A percentile compares a stretch with the other conserved stretches of the same genome.
Evolutionary conservation across 2,329 filamentous ascomycete species (phyloP).

Genomic region (Hymenoscyphus infarciens): DNA sequence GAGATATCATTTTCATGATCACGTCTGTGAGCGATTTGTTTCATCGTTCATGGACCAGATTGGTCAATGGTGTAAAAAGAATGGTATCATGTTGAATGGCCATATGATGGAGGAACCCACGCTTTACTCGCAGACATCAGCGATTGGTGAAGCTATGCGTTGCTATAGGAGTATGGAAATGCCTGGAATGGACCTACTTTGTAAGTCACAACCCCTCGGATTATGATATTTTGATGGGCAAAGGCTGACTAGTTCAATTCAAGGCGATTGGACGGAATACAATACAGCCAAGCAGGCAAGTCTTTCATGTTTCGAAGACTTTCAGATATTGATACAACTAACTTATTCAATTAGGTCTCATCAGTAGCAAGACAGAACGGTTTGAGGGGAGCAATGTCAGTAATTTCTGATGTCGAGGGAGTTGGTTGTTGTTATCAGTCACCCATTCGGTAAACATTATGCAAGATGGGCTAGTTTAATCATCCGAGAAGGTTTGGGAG

Average conservation of each 20-base stretch:
- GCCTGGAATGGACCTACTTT: constrained; percentile 35
- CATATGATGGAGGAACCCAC: constrained; percentile 38
- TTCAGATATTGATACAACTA: not conserved
- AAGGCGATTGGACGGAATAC: constrained; percentile 33
- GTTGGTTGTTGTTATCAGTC: not conserved
- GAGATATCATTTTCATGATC: constrained; percentile 35
- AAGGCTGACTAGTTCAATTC: not conserved
- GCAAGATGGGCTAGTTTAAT: not conserved
- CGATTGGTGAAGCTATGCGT: constrained; percentile 36
- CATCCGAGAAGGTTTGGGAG: too few relatives aligned
- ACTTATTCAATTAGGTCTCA: not conserved
- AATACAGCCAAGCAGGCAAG: constrained; percentile 36
- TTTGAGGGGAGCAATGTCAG: constrained; percentile 29
- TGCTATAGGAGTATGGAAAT: constrained; percentile 35
- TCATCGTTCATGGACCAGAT: constrained; percentile 34
- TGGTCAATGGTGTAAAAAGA: constrained; percentile 31
- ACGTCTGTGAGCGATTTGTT: constrained; percentile 35
- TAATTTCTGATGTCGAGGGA: not conserved
- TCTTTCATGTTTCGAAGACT: not conserved
- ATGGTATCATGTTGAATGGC: constrained; percentile 31
- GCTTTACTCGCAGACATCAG: constrained; percentile 33
- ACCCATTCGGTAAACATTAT: not conserved
- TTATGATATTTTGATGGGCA: not conserved
- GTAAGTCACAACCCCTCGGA: not conserved
- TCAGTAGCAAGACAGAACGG: constrained; percentile 34